Evolutionary conservation across 129 eudicot genomes (phyloP).

Genomic region (Apium graveolens): DNA sequence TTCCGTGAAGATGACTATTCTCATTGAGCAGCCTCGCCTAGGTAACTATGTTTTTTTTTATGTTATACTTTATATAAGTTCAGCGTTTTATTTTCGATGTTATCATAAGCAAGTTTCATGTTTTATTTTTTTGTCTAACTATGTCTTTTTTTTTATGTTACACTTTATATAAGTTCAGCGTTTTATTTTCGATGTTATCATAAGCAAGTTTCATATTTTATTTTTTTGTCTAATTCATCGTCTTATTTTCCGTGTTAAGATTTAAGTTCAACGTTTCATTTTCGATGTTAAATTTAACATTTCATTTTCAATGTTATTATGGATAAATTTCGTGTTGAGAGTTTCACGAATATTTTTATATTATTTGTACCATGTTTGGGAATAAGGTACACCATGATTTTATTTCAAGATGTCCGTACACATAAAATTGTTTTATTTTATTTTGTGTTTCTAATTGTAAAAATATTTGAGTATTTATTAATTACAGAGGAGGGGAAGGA

Average conservation of each 20-base stretch:
- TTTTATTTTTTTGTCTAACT: too few relatives aligned
- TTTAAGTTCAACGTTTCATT: too few relatives aligned
- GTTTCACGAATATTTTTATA: too few relatives aligned
- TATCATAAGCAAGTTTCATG: too few relatives aligned
- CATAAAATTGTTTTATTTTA: too few relatives aligned
- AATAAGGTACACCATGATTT: not conserved
- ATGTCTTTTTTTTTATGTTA: too few relatives aligned
- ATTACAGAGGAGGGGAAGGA: conserved; percentile 33
- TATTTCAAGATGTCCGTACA: not conserved
- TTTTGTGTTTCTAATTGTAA: not conserved
- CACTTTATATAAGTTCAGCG: too few relatives aligned
- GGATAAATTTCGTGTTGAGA: too few relatives aligned
- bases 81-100: not conserved
- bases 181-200: not conserved
- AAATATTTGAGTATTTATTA: conserved; percentile 5
- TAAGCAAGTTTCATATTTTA: too few relatives aligned
- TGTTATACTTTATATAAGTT: too few relatives aligned
- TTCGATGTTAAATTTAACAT: not conserved
- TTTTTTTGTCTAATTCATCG: too few relatives aligned
- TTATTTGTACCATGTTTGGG: not conserved
- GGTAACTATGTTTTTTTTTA: not conserved
- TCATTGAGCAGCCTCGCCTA: not conserved
- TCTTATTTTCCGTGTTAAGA: too few relatives aligned
- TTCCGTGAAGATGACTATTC: not conserved
- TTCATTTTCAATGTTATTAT: not conserved